These are phyloP conservation scores for Rubia peregrina DNA, from an alignment of 305 asterid genomes.

Conservation along the genomic window DNA sequence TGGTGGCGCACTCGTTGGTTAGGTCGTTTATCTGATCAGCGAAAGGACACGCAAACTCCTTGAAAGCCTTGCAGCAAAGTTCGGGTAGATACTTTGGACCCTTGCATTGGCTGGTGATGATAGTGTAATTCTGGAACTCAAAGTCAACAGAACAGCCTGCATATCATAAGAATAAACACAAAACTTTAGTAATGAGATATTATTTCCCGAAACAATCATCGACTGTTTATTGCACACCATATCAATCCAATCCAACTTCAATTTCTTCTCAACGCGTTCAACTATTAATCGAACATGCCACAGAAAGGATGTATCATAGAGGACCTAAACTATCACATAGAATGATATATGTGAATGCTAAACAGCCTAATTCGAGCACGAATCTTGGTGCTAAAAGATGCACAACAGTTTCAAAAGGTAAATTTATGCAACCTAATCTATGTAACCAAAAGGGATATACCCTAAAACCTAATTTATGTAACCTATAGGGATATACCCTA, in stretches of 20 bases:
- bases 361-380: too few species aligned
- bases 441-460: too few species aligned
- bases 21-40: conserved; percentile 41
- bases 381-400: too few species aligned
- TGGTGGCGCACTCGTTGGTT: conserved; percentile 58
- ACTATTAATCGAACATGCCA: not conserved
- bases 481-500: too few species aligned
- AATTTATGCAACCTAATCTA: too few species aligned
- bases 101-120: conserved; percentile 66
- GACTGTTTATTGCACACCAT: too few species aligned
- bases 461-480: too few species aligned
- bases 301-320: not conserved
- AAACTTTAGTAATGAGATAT: not conserved
- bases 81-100: conserved; percentile 52
- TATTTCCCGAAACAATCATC: too few species aligned
- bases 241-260: not conserved
- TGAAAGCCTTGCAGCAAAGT: conserved; percentile 48
- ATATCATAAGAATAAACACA: not conserved
- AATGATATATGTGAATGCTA: not conserved
- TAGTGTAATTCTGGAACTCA: conserved; percentile 67
- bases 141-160: conserved; percentile 74
- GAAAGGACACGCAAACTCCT: conserved; percentile 55
- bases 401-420: too few species aligned
- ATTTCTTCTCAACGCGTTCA: not conserved
- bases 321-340: not conserved